These are phyloP conservation scores for Taphrina pruni DNA, from an alignment of 1,139 yeast species.

Conservation along the genomic window DNA sequence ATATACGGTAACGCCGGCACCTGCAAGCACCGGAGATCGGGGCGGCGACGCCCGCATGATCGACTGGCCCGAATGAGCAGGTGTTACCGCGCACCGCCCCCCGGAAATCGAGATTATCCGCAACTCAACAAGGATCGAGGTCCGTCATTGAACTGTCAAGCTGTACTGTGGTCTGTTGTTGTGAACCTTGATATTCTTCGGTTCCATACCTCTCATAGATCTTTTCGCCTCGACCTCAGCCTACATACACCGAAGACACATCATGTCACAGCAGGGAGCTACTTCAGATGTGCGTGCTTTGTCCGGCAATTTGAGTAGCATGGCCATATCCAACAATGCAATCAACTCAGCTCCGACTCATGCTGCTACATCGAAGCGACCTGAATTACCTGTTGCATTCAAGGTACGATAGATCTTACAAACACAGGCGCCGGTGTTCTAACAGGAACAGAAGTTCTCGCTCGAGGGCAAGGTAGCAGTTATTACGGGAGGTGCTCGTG, in stretches of 20 bases:
- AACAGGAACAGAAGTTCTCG: conserved; percentile 50
- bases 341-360: conserved; percentile 4
- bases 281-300: not conserved
- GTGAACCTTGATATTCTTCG: not conserved
- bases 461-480: conserved; percentile 84
- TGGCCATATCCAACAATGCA: conserved; percentile 21
- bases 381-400: conserved; percentile 37
- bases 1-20: no score
- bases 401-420: conserved; percentile 15
- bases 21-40: not conserved
- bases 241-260: not conserved
- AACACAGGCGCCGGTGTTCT: not conserved
- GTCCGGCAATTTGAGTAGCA: conserved; percentile 16
- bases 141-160: not conserved
- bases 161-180: not conserved
- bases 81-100: not conserved
- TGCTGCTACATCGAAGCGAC: not conserved
- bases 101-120: conserved; percentile 3
- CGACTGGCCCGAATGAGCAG: not conserved
- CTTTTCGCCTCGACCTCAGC: not conserved
- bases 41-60: not conserved
- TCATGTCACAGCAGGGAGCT: not conserved
- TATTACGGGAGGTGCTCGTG: conserved; percentile 86
- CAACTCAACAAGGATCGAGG: not conserved
- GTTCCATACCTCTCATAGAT: not conserved